Conservation (phyloP, 352 stramenopile species). For the Phytophthora constricta region DNA sequence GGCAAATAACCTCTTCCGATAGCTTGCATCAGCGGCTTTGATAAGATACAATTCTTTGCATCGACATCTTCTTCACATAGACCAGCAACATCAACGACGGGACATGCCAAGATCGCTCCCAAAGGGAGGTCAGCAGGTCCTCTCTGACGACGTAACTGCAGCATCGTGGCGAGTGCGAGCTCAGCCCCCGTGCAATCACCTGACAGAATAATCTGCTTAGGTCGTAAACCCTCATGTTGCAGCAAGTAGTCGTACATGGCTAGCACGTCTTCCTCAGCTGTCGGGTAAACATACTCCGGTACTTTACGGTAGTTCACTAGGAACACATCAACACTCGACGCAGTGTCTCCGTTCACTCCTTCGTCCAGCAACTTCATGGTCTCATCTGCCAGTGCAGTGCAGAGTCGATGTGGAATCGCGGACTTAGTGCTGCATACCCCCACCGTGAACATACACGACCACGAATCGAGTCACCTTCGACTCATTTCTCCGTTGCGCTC, state of each 20-base stretch:
- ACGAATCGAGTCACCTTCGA: constrained; percentile 27
- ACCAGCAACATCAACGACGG: background rate
- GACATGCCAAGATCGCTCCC: constrained; percentile 11
- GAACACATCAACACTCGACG: constrained; percentile 24
- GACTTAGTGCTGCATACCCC: constrained; percentile 37
- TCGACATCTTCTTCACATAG: too few species aligned
- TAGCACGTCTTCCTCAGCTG: constrained; percentile 23
- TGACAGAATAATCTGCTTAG: constrained; percentile 30
- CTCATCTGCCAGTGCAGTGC: constrained; percentile 4
- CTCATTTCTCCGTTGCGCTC: background rate
- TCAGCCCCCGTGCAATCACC: constrained; percentile 36
- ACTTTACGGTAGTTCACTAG: constrained; percentile 42
- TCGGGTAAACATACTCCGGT: constrained; percentile 30
- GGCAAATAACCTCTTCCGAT: background rate
- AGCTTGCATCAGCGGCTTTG: too few species aligned
- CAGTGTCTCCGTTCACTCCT: constrained; percentile 5
- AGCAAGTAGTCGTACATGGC: constrained; percentile 36
- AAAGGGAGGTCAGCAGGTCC: constrained; percentile 12
- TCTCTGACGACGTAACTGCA: constrained; percentile 22
- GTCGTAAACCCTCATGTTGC: constrained; percentile 12
- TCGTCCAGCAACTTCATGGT: constrained; percentile 16
- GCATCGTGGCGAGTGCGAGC: constrained; percentile 29
- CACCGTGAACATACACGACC: constrained; percentile 49
- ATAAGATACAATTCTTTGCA: too few species aligned
- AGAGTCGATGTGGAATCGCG: constrained; percentile 24